A percentile compares a stretch with the other conserved stretches of the same genome.
phyloP scores from a whole-genome alignment of 352 stramenopile genomes.

The Phytopythium delawarense region DNA sequence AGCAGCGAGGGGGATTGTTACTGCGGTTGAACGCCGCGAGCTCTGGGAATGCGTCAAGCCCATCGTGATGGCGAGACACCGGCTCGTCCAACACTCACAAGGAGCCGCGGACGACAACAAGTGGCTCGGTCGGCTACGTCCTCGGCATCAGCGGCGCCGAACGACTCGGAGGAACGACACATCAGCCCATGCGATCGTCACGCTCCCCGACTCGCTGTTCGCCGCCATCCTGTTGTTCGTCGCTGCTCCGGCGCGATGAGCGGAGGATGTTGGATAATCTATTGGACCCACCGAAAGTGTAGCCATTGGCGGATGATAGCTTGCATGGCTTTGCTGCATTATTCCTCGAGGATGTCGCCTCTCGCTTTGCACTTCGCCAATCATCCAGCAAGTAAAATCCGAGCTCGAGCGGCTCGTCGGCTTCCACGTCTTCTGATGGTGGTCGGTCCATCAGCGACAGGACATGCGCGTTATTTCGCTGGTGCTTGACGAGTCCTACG shows the following conservation, averaged over 20 bases:
- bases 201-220: slow-evolving; percentile 3
- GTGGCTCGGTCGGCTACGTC: background rate
- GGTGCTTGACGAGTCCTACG: no score
- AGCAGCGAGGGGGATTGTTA: background rate
- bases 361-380: no score
- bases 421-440: no score
- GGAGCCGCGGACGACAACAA: background rate
- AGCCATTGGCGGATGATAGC: no score
- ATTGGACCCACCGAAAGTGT: no score
- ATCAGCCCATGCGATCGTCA: background rate
- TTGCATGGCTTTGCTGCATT: no score
- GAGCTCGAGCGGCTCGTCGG: no score
- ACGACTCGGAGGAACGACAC: background rate
- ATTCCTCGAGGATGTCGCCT: no score
- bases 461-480: no score
- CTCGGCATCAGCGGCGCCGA: background rate
- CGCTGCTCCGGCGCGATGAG: background rate
- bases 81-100: background rate
- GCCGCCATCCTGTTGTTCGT: background rate
- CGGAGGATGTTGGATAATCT: no score
- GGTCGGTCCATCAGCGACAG: no score
- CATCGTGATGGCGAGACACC: background rate
- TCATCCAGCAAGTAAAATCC: no score
- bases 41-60: background rate
- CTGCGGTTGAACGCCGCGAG: background rate